Base-by-base conservation (phyloP, 225 moss, liverwort and hornwort species). In the Thuidium tamariscinum region DNA sequence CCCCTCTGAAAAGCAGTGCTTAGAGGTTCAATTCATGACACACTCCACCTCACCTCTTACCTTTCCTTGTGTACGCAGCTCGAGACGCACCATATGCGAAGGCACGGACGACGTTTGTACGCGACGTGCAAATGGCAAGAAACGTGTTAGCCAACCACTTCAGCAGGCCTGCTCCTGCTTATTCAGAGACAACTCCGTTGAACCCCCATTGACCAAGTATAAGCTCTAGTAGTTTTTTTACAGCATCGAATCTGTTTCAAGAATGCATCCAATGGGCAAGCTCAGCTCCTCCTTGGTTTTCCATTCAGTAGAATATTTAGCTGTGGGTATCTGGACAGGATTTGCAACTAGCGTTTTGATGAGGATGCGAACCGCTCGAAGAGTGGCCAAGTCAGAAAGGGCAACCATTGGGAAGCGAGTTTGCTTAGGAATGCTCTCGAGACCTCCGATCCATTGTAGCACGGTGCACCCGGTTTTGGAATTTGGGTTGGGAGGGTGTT, bases 1-100 rank as follows among this genome's bases (percentile, higher is more conserved):
- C 7, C 17, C 39, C 29, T 39, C 57, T 56, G 18, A 78, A 78
- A 18, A 37, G 26, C 39, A 56, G 27, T 76, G 55, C 76, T 4
- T 36, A 36, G 36, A 55, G 37, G 10, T 76, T 26, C 37, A 52
- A 54, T 55, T 16, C 10, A 55, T 36, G 25, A 76, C n/a, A 16
- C 6, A 16, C 37, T 10, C 16, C 25, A 6, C 23, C 77, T 77
- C 16, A 77, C 55, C 16, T 76, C 16, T 25, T n/a, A 16, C 37
- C 55, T 75, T 54, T 16, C 7, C 13, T 69, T 52, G 36, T 32
- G 66, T 83, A 49, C 71, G 74, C 91, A 92, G 92, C 92, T 86
- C 92, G 92, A 88, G 91, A 92, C 82, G 92, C 92, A 17, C 92
- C 92, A 34, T 92, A 91, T 77, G 91, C 91, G 8, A 92, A 92